Evolutionary conservation across 2,329 filamentous ascomycete genomes (phyloP).

Genomic region (Cladosporium sphaerospermum): DNA sequence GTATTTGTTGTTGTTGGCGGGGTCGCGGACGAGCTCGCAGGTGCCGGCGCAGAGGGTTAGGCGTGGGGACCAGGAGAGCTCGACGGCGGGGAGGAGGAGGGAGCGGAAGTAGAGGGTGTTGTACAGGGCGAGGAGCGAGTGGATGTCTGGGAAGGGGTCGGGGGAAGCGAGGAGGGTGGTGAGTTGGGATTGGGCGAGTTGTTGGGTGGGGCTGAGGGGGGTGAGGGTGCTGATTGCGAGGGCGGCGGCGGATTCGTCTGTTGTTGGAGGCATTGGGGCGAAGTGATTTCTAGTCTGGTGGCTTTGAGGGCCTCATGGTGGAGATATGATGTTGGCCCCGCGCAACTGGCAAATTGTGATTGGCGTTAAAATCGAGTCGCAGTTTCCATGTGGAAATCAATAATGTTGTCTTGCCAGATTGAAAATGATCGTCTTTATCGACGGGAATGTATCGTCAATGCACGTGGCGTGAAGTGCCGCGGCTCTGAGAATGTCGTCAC

Average conservation of each 20-base stretch:
- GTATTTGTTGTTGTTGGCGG: constrained; percentile 29
- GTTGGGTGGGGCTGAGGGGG: constrained; percentile 30
- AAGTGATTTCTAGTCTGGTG: neutral
- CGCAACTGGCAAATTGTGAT: too few species aligned
- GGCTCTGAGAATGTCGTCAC: constrained; percentile 52
- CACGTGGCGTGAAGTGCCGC: too few species aligned
- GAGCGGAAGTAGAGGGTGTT: constrained; percentile 39
- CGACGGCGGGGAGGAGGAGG: constrained; percentile 35
- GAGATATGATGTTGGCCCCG: too few species aligned
- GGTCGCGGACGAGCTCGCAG: constrained; percentile 38
- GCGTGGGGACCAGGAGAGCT: constrained; percentile 39
- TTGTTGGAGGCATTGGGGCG: constrained; percentile 29
- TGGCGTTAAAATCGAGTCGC: constrained; percentile 19
- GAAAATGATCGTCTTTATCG: constrained; percentile 14
- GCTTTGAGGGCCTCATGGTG: too few species aligned
- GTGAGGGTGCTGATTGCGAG: constrained; percentile 33
- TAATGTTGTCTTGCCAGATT: constrained; percentile 20
- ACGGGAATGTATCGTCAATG: constrained; percentile 20
- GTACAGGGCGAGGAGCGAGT: constrained; percentile 36
- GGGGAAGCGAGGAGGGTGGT: constrained; percentile 31
- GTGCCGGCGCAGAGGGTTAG: constrained; percentile 43
- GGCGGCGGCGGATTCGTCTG: constrained; percentile 37
- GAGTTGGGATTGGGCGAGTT: constrained; percentile 30
- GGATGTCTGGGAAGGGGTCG: constrained; percentile 37
- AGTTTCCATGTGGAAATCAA: constrained; percentile 10